These are phyloP conservation scores for Fraxinus dipetala DNA, from an alignment of 305 asterid species.

Conservation along the genomic window DNA sequence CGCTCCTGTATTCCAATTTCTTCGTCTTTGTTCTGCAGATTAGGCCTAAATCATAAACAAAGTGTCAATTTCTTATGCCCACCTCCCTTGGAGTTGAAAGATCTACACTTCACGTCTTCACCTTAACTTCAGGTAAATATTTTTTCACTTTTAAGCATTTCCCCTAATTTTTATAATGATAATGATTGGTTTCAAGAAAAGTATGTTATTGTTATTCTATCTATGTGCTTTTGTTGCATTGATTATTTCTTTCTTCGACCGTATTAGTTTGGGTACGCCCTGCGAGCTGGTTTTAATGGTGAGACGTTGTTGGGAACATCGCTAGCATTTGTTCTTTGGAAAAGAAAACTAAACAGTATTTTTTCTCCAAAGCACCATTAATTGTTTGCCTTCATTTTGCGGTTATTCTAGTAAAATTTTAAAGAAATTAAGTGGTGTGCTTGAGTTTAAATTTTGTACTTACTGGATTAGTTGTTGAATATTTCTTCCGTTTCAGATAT, in stretches of 20 bases:
- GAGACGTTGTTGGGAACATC: not conserved
- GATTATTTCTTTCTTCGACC: not conserved
- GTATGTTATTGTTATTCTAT: not conserved
- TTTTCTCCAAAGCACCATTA: not conserved
- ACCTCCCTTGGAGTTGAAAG: conserved; percentile 22
- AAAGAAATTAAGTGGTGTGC: conserved; percentile 22
- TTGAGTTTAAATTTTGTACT: conserved; percentile 16
- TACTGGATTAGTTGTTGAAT: conserved; percentile 15
- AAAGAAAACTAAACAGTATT: not conserved
- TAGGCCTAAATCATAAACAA: conserved; percentile 18
- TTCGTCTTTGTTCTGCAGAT: conserved; percentile 12
- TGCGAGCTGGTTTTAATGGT: not conserved
- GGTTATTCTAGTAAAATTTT: not conserved
- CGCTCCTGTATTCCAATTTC: conserved; percentile 19
- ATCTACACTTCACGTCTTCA: conserved; percentile 30
- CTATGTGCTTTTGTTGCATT: not conserved
- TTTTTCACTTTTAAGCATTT: not conserved
- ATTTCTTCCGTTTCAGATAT: conserved; percentile 23
- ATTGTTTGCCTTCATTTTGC: conserved; percentile 9
- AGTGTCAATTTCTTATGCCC: conserved; percentile 13
- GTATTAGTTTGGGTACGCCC: not conserved
- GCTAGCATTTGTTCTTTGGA: not conserved
- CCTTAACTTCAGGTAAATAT: conserved; percentile 26
- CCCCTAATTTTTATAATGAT: not conserved
- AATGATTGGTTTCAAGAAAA: not conserved